Base-by-base conservation (phyloP, 2,329 filamentous ascomycete species). In the Ophiostoma montium region DNA sequence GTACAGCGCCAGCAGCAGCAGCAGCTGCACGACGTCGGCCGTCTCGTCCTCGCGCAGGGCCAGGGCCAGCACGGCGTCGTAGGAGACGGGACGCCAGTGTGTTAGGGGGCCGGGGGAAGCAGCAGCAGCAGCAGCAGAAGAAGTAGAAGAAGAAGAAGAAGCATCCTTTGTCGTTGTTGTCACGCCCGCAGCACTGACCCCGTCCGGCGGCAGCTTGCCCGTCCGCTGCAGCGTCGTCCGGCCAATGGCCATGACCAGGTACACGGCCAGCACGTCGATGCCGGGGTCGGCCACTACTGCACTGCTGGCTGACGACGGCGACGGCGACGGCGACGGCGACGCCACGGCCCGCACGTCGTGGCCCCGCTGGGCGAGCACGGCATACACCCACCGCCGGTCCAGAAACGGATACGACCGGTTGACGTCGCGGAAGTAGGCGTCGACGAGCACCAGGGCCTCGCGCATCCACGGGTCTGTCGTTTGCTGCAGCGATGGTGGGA, bases 341-440 rank as follows among this genome's bases (percentile, higher is more conserved):
- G 32, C 32, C 18, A 12, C n/a, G 18, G 21, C 33, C 31, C 18
- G 21, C 31, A 35, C 48, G 5, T 45, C 48, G 27, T 41, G 30
- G 1, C 56, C 57, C 8, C 62, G 53, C 11, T 50, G 51, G 45
- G 68, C 64, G 6, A 68, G 56, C 23, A 65, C 60, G 7, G 55
- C 54, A 0, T 65, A 58, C 19, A 67, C 58, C 52, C 62, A 61
- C 16, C 53, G 52, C 27, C 63, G 61, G 50, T 70, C 63, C 21
- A 70, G 60, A 48, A 71, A 71, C 5, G 69, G 68, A 50, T 70
- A 71, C 1, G 67, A 67, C 3, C 67, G 60, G 50, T 71, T 66
- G 18, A 70, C 66, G 49, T 70, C 66, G 15, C 65, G 62, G 48
- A 70, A 70, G 56, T 70, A 71, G n/a, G 69, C 68, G 48, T 70